A percentile compares a stretch with the other conserved stretches of the same genome.
Evolutionary conservation across 148 eudicot species (phyloP).

Genomic region (Gaultheria prostrata): DNA sequence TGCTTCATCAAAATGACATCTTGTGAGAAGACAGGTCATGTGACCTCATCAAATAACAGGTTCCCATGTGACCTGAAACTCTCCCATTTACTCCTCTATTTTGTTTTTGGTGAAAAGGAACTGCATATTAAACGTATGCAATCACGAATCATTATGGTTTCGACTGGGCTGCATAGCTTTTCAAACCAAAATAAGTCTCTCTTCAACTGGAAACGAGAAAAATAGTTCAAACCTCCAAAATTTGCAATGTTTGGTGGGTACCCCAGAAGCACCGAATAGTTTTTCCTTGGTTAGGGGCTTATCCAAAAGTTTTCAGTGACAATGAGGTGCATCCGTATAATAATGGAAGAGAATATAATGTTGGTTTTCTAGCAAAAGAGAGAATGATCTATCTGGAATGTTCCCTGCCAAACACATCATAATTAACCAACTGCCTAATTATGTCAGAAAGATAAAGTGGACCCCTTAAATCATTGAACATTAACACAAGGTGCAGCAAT

Average conservation of each 20-base stretch:
- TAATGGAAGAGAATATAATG: background rate
- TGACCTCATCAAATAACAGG: no score
- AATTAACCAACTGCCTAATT: background rate
- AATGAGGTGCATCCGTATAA: background rate
- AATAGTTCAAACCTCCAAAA: background rate
- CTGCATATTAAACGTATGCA: background rate
- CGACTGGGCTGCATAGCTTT: background rate
- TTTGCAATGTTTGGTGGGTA: background rate
- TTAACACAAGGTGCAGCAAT: background rate
- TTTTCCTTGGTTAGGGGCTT: background rate
- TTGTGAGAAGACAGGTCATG: background rate
- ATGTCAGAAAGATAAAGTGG: conserved; percentile 10
- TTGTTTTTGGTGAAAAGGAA: no score
- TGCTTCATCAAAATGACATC: no score
- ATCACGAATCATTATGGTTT: background rate
- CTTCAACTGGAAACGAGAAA: background rate
- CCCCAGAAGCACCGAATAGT: background rate
- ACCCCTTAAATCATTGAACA: conserved; percentile 9
- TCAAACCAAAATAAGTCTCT: background rate
- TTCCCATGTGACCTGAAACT: background rate
- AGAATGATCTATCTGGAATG: conserved; percentile 9
- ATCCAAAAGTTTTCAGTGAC: background rate
- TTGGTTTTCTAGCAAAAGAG: background rate
- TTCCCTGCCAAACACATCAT: conserved; percentile 10
- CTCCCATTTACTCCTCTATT: background rate